A percentile compares a stretch with the other conserved stretches of the same genome.
These are phyloP conservation scores for Paramarasmius palmivorus DNA, from an alignment of 1,284 basidiomycete species.

Conservation along the genomic window DNA sequence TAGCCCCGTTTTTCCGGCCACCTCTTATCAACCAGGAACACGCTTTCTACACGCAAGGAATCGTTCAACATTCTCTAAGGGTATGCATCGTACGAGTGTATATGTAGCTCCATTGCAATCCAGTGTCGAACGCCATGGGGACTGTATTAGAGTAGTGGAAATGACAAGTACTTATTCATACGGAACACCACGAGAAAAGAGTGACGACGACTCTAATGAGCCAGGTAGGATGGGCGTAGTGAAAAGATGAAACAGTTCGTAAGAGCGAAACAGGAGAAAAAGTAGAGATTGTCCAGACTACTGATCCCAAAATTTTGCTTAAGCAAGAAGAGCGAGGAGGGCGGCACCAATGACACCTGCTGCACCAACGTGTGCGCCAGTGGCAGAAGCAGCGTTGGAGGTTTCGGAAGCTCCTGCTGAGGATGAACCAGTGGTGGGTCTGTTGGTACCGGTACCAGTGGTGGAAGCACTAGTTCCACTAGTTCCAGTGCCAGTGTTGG, in stretches of 20 bases:
- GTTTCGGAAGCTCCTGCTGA: conserved; percentile 15
- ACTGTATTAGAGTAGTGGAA: neutral
- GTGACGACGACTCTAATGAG: neutral
- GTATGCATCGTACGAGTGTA: too few species aligned
- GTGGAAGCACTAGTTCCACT: conserved; percentile 17
- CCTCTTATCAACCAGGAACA: too few species aligned
- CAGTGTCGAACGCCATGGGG: too few species aligned
- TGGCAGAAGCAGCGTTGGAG: conserved; percentile 30
- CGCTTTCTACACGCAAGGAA: too few species aligned
- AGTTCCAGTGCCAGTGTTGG: conserved; percentile 16
- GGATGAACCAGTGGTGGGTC: conserved; percentile 15
- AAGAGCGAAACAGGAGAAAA: neutral
- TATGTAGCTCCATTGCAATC: too few species aligned
- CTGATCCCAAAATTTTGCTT: conserved; percentile 16
- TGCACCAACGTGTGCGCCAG: conserved; percentile 35
- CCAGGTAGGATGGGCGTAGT: neutral
- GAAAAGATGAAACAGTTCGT: conserved; percentile 4
- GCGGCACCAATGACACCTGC: conserved; percentile 49
- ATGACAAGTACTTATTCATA: neutral
- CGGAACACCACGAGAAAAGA: neutral
- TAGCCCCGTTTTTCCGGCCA: too few species aligned
- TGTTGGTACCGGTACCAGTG: conserved; percentile 17
- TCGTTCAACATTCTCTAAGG: too few species aligned
- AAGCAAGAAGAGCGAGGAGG: conserved; percentile 46
- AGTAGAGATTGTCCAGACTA: neutral